Evolutionary conservation across 176 grass and related monocot species (phyloP).

Genomic region (Phragmites australis): DNA sequence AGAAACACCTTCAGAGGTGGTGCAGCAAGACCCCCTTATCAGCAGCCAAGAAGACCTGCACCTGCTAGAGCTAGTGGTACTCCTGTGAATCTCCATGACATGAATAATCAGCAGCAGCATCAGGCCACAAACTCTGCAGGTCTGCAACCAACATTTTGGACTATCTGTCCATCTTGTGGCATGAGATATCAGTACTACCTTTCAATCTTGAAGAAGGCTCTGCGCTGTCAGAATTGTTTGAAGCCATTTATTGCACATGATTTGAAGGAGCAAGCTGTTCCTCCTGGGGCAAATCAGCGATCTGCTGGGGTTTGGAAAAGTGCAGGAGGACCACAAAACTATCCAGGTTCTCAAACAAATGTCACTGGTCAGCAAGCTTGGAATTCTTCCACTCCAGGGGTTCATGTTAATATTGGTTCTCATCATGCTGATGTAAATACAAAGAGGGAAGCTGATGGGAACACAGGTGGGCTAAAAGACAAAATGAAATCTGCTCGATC

Average conservation of each 20-base stretch:
- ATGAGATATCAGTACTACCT: slow-evolving; percentile 89
- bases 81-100: slow-evolving; percentile 46
- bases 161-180: slow-evolving; percentile 68
- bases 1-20: slow-evolving; percentile 42
- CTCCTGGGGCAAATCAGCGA: slow-evolving; percentile 35
- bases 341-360: slow-evolving; percentile 39
- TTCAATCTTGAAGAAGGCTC: slow-evolving; percentile 68
- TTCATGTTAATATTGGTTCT: slow-evolving; percentile 36
- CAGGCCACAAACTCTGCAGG: slow-evolving; percentile 37
- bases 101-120: slow-evolving; percentile 44
- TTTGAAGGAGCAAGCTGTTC: slow-evolving; percentile 50
- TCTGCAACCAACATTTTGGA: slow-evolving; percentile 68
- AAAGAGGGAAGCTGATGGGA: slow-evolving; percentile 29
- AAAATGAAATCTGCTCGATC: slow-evolving; percentile 39
- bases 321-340: slow-evolving; percentile 42
- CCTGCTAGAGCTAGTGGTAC: slow-evolving; percentile 44
- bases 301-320: slow-evolving; percentile 46
- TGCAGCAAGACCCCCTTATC: slow-evolving; percentile 26
- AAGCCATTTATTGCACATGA: slow-evolving; percentile 82
- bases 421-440: slow-evolving; percentile 32
- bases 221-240: slow-evolving; percentile 84
- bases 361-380: slow-evolving; percentile 33
- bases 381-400: slow-evolving; percentile 37
- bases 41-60: slow-evolving; percentile 39
- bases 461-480: slow-evolving; percentile 36